Evolutionary conservation across 2,329 filamentous ascomycete species (phyloP), one percentile per base, ranked within the genome.

Genomic region (Aureobasidium leucospermi): DNA sequence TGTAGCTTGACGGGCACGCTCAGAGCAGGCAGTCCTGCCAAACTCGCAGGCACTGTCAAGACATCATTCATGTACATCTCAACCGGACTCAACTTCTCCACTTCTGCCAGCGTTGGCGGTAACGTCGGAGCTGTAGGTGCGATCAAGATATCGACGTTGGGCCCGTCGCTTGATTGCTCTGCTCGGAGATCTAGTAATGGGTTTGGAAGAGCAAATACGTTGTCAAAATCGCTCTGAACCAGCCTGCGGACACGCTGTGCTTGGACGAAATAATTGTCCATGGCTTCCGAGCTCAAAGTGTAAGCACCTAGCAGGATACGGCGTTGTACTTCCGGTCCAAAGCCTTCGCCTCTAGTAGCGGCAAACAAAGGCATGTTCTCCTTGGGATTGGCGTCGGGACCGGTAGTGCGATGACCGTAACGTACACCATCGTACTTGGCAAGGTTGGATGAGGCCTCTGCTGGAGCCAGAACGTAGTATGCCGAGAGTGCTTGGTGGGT

Each of bases 391-490:
- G 80, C 77, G 59, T 83, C 84, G 61, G 85, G 79, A 48, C 78
- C 80, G 8, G 68, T 59, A 9, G 70, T 75, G 32, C 85, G 81
- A 19, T 78, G 79, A 1, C 94, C 94, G 73, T 96, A 99, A 10
- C 94, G 87, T n/a, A 97, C 85, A 19, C 94, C 94, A 67, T 99
- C 95, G 72, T 96, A 99, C 71, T 96, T 96, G 60, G 94, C 90
- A 2, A 99, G 83, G 68, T 99, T 99, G 15, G 93, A 97, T 1
- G 90, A 90, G 3, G 94, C 94, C 74, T 99, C 94, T 15, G 94
- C 93, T 0, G 94, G 90, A 0, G 94, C 95, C 59, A 99, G 85
- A 60, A 99, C 83, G 73, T 99, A 99, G 77, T 99, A 99, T 36
- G 94, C 89, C 19, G 91, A 89, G 0, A 99, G 82, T 0, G 94